Conservation (phyloP, 2,329 filamentous ascomycete species). For the Cryphonectria japonica region DNA sequence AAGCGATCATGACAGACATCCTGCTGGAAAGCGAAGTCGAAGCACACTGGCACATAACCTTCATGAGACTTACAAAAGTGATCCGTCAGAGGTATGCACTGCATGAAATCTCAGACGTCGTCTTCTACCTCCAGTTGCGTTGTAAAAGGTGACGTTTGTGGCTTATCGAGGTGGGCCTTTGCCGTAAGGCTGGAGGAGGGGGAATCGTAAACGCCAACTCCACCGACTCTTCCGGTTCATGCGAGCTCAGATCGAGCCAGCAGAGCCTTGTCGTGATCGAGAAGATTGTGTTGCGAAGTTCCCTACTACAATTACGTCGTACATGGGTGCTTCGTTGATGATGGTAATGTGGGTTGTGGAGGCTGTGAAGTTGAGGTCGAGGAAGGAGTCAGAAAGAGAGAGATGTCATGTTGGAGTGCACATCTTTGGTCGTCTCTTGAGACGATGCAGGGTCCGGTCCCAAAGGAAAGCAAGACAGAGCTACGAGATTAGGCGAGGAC, state of each 20-base stretch:
- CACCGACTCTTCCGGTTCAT: neutral
- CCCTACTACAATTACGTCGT: neutral
- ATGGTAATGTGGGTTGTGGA: neutral
- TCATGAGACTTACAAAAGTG: neutral
- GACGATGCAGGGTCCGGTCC: conserved; percentile 2
- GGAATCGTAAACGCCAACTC: neutral
- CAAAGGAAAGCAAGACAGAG: neutral
- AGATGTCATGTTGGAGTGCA: neutral
- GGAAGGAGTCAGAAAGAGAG: neutral
- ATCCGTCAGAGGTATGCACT: neutral
- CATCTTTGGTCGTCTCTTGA: neutral
- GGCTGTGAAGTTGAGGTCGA: neutral
- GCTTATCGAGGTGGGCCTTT: conserved; percentile 2
- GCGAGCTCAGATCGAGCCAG: neutral
- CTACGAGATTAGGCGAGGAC: neutral
- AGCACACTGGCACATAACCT: neutral
- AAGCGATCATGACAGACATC: neutral
- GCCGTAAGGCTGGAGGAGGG: neutral
- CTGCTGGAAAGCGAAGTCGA: neutral
- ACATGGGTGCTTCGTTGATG: neutral
- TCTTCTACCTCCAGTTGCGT: neutral
- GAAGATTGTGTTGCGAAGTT: neutral
- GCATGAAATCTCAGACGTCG: neutral
- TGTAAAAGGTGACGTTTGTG: neutral
- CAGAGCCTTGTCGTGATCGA: neutral